Base-by-base conservation (phyloP, 1,139 yeast genomes). In the Yamadazyma mexicana region DNA sequence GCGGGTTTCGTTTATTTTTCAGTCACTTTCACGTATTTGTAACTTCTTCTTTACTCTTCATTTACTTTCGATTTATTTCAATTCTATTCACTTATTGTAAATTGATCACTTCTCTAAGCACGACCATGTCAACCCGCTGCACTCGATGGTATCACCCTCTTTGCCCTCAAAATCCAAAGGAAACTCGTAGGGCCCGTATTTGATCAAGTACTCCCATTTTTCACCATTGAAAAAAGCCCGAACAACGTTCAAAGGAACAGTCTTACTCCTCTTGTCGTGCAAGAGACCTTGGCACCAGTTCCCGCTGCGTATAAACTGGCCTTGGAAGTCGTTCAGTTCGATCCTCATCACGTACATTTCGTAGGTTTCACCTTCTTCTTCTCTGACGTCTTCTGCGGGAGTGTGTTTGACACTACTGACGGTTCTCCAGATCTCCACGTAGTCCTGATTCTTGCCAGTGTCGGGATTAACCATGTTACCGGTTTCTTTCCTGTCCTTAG, bases 341-440 rank as follows among this genome's bases (percentile, higher is more conserved):
- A 66, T 52, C 33, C 65, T 68, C 25, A 64, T 59, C 1, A 72
- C 70, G 27, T 54, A 50, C 18, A 37, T n/a, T 5, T 33, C 22
- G 24, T 40, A 45, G 10, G 22, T 30, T 7, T 61, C 56, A 2
- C 31, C 37, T 35, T 43, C 24, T 16, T 31, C 31, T 45, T 66
- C 69, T 37, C 64, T 50, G 5, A 61, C 68, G 32, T 66, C 63
- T 0, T 39, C 44, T 0, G 37, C 39, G 0, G 74, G 73, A 2
- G 66, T 54, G 14, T 64, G 57, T 7, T 48, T 45, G 3, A 47
- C 36, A 1, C 80, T 71, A 50, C 77, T 75, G 25, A 80, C 52
- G 7, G 76, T 67, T 48, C 81, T 57, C 87, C 87, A 81, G 17
- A 77, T 63, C 55, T 81, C 87, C 25, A 72, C 61, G 48, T 79